Evolutionary conservation across 2,329 filamentous ascomycete genomes (phyloP).

Genomic region (Penicillium sp.): DNA sequence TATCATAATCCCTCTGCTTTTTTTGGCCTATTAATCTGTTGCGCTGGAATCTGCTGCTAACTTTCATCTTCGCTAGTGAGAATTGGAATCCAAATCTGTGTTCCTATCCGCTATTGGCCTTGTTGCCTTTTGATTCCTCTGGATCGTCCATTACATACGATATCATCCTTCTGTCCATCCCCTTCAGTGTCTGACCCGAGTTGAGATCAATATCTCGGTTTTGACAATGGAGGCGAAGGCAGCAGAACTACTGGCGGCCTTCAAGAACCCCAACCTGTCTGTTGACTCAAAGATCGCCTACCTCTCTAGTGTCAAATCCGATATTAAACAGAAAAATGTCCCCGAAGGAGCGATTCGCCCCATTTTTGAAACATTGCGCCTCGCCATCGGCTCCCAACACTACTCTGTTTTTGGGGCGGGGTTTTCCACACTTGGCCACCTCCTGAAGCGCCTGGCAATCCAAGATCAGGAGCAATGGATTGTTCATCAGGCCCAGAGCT

Average conservation of each 20-base stretch:
- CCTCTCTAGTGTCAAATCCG: conserved; percentile 74
- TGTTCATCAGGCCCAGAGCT: conserved; percentile 66
- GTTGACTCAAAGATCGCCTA: conserved; percentile 69
- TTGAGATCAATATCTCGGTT: conserved; percentile 6
- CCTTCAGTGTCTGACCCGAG: conserved; percentile 12
- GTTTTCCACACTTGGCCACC: conserved; percentile 82
- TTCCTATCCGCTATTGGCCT: background rate
- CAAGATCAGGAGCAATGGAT: conserved; percentile 74
- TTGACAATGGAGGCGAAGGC: conserved; percentile 57
- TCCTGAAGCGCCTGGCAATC: conserved; percentile 79
- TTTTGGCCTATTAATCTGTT: background rate
- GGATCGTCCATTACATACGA: conserved; percentile 4
- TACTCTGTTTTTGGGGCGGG: conserved; percentile 75
- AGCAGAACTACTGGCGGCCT: conserved; percentile 51
- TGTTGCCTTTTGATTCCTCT: background rate
- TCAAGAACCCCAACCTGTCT: conserved; percentile 62
- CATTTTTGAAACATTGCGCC: conserved; percentile 78
- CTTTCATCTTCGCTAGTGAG: background rate
- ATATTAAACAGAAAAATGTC: conserved; percentile 90
- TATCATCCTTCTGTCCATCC: conserved; percentile 18
- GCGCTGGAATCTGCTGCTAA: background rate
- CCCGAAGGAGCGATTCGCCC: conserved; percentile 67
- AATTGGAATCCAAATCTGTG: background rate
- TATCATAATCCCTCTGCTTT: background rate
- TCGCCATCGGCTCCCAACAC: conserved; percentile 73